These are phyloP conservation scores for Leishmania mexicana DNA, from an alignment of 208 protist species.

Conservation along the genomic window DNA sequence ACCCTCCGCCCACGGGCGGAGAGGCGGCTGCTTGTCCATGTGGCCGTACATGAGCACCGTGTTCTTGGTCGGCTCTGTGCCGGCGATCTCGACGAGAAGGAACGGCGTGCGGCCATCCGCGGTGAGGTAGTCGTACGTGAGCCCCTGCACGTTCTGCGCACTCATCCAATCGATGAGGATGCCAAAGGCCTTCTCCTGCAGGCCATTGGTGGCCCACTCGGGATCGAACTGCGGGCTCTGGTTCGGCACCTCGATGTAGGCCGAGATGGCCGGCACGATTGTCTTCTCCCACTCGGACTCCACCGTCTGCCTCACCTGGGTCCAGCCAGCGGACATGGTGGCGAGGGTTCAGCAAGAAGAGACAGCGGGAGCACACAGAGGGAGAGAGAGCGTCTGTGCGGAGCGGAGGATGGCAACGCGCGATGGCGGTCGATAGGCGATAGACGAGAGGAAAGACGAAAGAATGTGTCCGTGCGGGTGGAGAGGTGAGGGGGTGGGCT, in stretches of 20 bases:
- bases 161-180: conserved; percentile 89
- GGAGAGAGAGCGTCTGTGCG: background rate
- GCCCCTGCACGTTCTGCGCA: conserved; percentile 67
- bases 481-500: background rate
- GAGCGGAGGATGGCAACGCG: background rate
- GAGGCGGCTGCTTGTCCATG: conserved; percentile 97
- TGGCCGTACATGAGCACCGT: conserved; percentile 96
- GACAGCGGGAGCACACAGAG: background rate
- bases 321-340: conserved; percentile 44
- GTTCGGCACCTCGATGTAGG: conserved; percentile 94
- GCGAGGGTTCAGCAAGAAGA: conserved; percentile 6
- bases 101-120: conserved; percentile 84
- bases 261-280: conserved; percentile 76
- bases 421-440: background rate
- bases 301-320: conserved; percentile 49
- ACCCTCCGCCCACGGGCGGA: conserved; percentile 91
- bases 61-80: conserved; percentile 53
- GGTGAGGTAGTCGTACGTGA: conserved; percentile 78
- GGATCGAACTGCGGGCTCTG: conserved; percentile 93
- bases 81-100: conserved; percentile 80
- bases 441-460: background rate
- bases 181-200: conserved; percentile 86
- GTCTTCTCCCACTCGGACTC: conserved; percentile 84
- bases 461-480: background rate
- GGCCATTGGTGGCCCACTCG: conserved; percentile 87